Evolutionary conservation across 495 filamentous ascomycete species (phyloP).

Genomic region (Cudoniella acicularis): DNA sequence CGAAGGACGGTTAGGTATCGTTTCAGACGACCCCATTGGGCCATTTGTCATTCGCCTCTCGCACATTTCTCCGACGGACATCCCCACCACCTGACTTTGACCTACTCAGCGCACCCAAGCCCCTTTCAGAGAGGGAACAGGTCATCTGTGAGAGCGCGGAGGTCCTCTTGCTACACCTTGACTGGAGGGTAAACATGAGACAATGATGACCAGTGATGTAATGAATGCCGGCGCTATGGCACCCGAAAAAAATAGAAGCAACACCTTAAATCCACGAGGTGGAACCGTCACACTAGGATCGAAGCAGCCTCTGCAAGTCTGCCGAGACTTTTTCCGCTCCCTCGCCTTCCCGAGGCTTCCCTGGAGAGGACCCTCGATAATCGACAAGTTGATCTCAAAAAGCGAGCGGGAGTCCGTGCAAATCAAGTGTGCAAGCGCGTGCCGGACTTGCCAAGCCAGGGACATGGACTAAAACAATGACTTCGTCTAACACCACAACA

Average conservation of each 20-base stretch:
- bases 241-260: too few relatives aligned
- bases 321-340: not conserved
- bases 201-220: too few relatives aligned
- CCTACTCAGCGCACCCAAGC: not conserved
- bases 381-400: not conserved
- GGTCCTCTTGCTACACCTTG: too few relatives aligned
- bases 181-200: too few relatives aligned
- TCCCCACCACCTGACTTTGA: not conserved
- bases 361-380: not conserved
- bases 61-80: slow-evolving; percentile 1
- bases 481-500: not conserved
- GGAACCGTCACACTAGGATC: too few relatives aligned
- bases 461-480: not conserved
- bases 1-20: not conserved
- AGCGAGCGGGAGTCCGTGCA: not conserved
- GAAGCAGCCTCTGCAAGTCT: too few relatives aligned
- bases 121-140: not conserved
- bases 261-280: too few relatives aligned
- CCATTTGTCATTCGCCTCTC: not conserved
- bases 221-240: too few relatives aligned
- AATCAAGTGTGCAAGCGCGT: not conserved
- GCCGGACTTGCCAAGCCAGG: not conserved
- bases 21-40: not conserved
- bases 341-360: not conserved
- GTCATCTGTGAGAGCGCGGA: not conserved